These are phyloP conservation scores for Coemansia sp. DNA, from an alignment of 192 early-diverging fungal genomes.

Conservation along the genomic window DNA sequence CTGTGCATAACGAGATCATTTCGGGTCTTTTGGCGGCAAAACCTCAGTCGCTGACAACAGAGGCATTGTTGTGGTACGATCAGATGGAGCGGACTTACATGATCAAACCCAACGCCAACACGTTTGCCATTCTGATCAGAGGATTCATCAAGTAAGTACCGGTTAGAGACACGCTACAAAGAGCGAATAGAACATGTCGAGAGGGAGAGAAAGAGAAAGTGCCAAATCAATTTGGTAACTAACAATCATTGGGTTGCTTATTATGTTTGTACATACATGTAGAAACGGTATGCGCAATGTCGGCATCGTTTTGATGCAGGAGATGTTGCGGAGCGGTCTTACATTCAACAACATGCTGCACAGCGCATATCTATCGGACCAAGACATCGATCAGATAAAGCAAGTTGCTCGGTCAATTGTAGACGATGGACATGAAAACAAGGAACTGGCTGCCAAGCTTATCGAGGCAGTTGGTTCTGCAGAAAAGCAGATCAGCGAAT, in stretches of 20 bases:
- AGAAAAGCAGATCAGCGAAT: conserved; percentile 23
- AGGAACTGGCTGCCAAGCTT: conserved; percentile 25
- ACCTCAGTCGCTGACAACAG: conserved; percentile 55
- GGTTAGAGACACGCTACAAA: no score
- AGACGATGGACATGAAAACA: conserved; percentile 22
- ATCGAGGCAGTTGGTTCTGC: conserved; percentile 37
- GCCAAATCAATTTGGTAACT: no score
- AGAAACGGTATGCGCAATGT: conserved; percentile 40
- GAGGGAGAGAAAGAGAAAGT: no score
- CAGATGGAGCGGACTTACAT: conserved; percentile 55
- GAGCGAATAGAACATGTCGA: no score
- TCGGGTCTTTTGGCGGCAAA: conserved; percentile 62
- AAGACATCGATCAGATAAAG: conserved; percentile 49
- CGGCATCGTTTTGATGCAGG: conserved; percentile 49
- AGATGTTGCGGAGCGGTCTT: conserved; percentile 46
- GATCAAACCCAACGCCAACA: conserved; percentile 65
- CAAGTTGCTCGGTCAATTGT: conserved; percentile 39
- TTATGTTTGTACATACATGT: conserved; percentile 5
- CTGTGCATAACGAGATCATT: conserved; percentile 83
- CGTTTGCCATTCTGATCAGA: conserved; percentile 77
- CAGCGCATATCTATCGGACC: conserved; percentile 50
- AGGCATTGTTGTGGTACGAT: conserved; percentile 74
- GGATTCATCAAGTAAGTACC: conserved; percentile 60
- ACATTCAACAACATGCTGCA: conserved; percentile 47
- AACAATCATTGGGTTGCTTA: no score